Conservation (phyloP, 768 basidiomycete genomes). For the Suillus brevipes region DNA sequence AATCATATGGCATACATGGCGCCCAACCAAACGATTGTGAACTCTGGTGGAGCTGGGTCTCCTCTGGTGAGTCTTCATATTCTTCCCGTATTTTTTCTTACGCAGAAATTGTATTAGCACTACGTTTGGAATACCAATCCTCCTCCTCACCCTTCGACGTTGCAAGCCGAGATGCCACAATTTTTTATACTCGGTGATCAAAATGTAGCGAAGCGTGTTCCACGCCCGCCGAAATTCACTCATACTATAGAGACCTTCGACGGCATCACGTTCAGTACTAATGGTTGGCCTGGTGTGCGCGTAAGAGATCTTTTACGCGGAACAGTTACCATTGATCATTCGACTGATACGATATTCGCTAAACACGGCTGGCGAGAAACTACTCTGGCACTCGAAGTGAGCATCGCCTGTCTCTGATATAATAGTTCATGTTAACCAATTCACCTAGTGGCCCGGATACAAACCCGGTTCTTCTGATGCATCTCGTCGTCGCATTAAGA, state of each 20-base stretch:
- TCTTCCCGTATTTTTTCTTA: background rate
- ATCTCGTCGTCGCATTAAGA: conserved; percentile 18
- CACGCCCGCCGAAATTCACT: conserved; percentile 14
- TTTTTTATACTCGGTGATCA: conserved; percentile 17
- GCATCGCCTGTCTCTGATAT: background rate
- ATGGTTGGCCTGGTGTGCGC: conserved; percentile 22
- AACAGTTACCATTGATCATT: conserved; percentile 15
- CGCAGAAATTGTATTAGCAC: conserved; percentile 11
- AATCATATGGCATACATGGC: conserved; percentile 13
- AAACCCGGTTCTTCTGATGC: background rate
- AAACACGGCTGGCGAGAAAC: conserved; percentile 23
- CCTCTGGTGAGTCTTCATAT: conserved; percentile 3
- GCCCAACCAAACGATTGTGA: conserved; percentile 8
- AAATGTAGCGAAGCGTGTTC: conserved; percentile 21
- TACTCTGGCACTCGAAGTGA: conserved; percentile 22
- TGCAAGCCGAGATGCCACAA: conserved; percentile 21
- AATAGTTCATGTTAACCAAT: background rate
- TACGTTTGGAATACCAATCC: conserved; percentile 14
- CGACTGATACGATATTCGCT: conserved; percentile 20
- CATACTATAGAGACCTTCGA: conserved; percentile 19
- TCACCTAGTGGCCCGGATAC: conserved; percentile 28
- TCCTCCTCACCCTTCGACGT: conserved; percentile 19
- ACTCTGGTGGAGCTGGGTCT: conserved; percentile 14
- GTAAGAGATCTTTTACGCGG: conserved; percentile 16
- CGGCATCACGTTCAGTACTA: conserved; percentile 18